These are phyloP conservation scores for Penicillium sp. DNA, from an alignment of 2,329 filamentous ascomycete genomes.

Conservation along the genomic window DNA sequence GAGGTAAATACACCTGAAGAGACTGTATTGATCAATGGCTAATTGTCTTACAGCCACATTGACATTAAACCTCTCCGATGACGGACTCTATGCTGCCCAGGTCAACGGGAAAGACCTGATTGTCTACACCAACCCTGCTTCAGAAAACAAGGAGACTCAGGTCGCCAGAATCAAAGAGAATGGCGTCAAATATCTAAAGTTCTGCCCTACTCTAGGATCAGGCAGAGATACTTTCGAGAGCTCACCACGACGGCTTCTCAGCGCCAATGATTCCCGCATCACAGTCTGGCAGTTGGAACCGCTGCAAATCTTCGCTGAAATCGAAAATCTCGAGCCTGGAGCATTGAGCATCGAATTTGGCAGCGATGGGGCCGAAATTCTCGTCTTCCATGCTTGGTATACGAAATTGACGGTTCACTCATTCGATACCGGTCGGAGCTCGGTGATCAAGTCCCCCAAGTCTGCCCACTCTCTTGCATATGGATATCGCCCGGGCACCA, in stretches of 20 bases:
- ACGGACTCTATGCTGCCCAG: constrained; percentile 33
- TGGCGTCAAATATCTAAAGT: constrained; percentile 35
- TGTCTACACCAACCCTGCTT: constrained; percentile 33
- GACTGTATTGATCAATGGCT: background rate
- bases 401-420: constrained; percentile 42
- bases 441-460: constrained; percentile 45
- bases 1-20: constrained; percentile 23
- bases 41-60: constrained; percentile 15
- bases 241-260: constrained; percentile 37
- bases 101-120: constrained; percentile 36
- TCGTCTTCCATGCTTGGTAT: constrained; percentile 45
- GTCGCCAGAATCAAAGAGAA: constrained; percentile 36
- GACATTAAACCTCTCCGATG: constrained; percentile 32
- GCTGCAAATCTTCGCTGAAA: constrained; percentile 41
- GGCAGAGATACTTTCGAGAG: constrained; percentile 1
- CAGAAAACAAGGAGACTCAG: constrained; percentile 35
- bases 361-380: constrained; percentile 37
- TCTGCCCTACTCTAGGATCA: constrained; percentile 22
- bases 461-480: constrained; percentile 39
- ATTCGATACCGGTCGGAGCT: constrained; percentile 38
- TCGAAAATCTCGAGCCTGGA: constrained; percentile 43
- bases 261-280: constrained; percentile 37
- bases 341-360: constrained; percentile 44
- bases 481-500: constrained; percentile 44
- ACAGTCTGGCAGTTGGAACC: constrained; percentile 42